Evolutionary conservation across 352 stramenopile genomes (phyloP), one percentile per base, ranked within the genome.

Genomic region (Phytophthora podocarpi): DNA sequence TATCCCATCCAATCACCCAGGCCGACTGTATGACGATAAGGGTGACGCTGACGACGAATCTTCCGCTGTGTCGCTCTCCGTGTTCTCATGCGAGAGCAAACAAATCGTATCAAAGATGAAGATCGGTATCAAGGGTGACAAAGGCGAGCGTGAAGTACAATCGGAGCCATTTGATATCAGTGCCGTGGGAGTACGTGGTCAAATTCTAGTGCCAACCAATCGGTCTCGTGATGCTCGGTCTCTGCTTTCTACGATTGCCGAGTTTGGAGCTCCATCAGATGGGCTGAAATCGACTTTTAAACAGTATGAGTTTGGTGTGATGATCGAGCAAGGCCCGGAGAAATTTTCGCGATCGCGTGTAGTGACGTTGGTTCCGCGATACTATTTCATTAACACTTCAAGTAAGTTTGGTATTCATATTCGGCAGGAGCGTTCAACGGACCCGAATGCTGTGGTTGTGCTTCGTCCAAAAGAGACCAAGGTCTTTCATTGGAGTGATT

Each of bases 221-320:
- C 69, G 68, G 4, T 74, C 71, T 46, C 70, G 70, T 8, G 65
- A 82, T 47, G 71, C 72, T 21, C 50, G 73, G 6, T 86, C 64
- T 6, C 47, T 89, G 15, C 58, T 85, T 21, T 80, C 74, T n/a
- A 80, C 78, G 3, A 76, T 85, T n/a, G 43, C 80, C 35, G 71
- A 85, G 40, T 74, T 75, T 20, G 56, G 61, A 13, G 45, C 56
- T 16, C 39, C 49, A 31, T 64, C 61, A 7, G 57, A 73, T 45
- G 64, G 55, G 18, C 43, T 72, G 8, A 50, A 58, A 20, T 64
- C 69, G 15, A 70, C 64, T n/a, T 78, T 84, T 36, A 88, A 89
- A 55, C 80, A 93, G 66, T 92, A 82, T 48, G 86, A 93, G 32
- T 87, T 95, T 43, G 86, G 86, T n/a, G 81, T 95, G 9, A 90